Base-by-base conservation (phyloP, 148 eudicot genomes). In the Selenicereus undatus region DNA sequence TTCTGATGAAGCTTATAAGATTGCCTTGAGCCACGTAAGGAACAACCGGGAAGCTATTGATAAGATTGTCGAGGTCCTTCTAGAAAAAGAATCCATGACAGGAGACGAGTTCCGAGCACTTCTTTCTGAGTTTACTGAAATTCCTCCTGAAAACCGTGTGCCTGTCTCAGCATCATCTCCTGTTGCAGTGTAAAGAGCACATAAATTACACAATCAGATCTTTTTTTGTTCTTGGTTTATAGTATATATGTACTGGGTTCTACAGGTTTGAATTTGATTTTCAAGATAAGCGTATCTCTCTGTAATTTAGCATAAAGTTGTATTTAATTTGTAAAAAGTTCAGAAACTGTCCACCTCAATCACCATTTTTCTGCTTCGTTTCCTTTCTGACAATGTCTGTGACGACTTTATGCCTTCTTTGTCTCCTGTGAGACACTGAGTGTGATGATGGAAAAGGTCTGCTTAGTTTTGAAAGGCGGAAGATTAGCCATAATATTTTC, bases 81-180 rank as follows among this genome's bases (percentile, higher is more conserved):
- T 96, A 4, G 98, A 96, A 87, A 96, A 90, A 84, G 99, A 96
- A 83, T 93, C 99, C 45, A 91, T 96, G 85, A 85, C 86, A 1
- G 99, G 99, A 11, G 99, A 96, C 26, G 99, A 96, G 84, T 96
- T 96, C 91, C 85, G 99, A 43, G 97, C 98, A 20, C 91, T 96
- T 76, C 90, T 96, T 1, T 90, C 98, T 0, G 99, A 96, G 78
- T 96, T 89, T 77, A 85, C 73, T 45, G 99, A 93, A 81, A 96
- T 96, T 82, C 99, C 99, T 10, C 88, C 60, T 13, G 99, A 93
- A 75, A 96, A 96, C 66, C 87, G 95, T 13, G 99, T 94, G 4
- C 22, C 86, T 29, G 79, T 97, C 58, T 60, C 89, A 0, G 54
- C 43, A 32, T 72, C 85, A 3, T 79, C 91, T 42, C 81, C 97